Evolutionary conservation across 306 rosid genomes (phyloP), one percentile per base, ranked within the genome.

Genomic region (Sechiopsis laciniata): DNA sequence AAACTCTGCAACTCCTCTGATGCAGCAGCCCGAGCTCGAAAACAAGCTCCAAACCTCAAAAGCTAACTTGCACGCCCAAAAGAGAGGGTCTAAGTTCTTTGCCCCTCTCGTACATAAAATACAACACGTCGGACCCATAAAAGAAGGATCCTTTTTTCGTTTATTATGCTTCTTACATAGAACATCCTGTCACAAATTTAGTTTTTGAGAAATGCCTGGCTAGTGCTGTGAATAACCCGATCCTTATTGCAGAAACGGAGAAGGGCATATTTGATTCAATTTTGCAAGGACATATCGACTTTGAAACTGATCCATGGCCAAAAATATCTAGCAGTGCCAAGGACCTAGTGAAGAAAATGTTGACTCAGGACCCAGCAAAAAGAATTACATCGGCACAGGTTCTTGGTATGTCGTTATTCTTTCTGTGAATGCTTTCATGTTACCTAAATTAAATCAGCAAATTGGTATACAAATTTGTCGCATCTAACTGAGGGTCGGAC

Each of bases 251-350:
- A 92, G 96, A 92, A 85, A 80, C 88, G 0, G 91, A 92, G 80
- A 92, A 83, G 83, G 96, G 96, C 79, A 93, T 93, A 80, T 93
- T 90, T 72, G 96, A 93, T 77, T 80, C 93, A 78, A 81, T 93
- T 75, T 78, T 88, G 86, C 35, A 80, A 56, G 98, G 98, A 73
- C 79, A 82, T 67, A 84, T 90, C 46, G 98, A 93, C 74, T 93
- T 93, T 80, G 89, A 81, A 17, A 87, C 88, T 75, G 52, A 66
- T 6, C 98, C 98, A 1, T 93, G 96, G 98, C 96, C 96, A 57
- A 76, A 85, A 78, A 90, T 92, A 73, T 90, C 98, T 61, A 29
- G 14, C 77, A 80, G 89, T 82, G 98, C 98, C 51, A 92, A 92
- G 89, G 96, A 92, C 83, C 90, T 92, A 54, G 85, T 92, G 63